Evolutionary conservation across 73 alveolate genomes (phyloP), one percentile per base, ranked within the genome.

Genomic region (Paramecium sonneborni): DNA sequence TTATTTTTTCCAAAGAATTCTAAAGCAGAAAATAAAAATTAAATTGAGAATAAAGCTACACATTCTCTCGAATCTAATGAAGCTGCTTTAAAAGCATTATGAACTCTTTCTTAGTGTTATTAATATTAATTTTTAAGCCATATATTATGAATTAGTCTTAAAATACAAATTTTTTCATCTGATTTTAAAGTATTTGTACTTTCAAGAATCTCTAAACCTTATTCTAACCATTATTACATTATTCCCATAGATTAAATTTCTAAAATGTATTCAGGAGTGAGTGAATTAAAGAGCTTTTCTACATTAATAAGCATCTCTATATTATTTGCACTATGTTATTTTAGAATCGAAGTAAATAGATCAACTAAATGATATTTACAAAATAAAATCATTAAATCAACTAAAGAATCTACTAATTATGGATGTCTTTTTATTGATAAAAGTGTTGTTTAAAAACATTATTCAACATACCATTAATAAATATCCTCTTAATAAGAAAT

Each of bases 311-410:
- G 24, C 39, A 35, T n/a, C 23, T 74, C 87, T 9, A 74, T 24
- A 30, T 32, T 32, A 74, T 74, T 74, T 30, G 87, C 87, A 38
- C 87, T 35, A 34, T 74, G 56, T 11, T 74, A 32, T 74, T 74
- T 74, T 1, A 74, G 18, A 38, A 43, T 74, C 11, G 39, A 28
- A 35, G 87, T 74, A 15, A 74, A 74, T 11, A 74, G 58, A 30
- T 74, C 87, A 74, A 74, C 87, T 35, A 74, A 74, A 74, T 74
- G 39, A 1, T n/a, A 30, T 74, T 74, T 74, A 74, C 87, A 74
- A 74, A 74, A 74, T 24, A 74, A 35, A 15, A 74, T 35, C 58
- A 74, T 35, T 74, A 74, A 74, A 74, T 74, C 87, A 9, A 74
- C 87, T 10, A 74, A 74, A 35, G 87, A 74, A 38, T 74, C 87